Evolutionary conservation across 2,329 filamentous ascomycete species (phyloP).

Genomic region (Exophiala bonariae): DNA sequence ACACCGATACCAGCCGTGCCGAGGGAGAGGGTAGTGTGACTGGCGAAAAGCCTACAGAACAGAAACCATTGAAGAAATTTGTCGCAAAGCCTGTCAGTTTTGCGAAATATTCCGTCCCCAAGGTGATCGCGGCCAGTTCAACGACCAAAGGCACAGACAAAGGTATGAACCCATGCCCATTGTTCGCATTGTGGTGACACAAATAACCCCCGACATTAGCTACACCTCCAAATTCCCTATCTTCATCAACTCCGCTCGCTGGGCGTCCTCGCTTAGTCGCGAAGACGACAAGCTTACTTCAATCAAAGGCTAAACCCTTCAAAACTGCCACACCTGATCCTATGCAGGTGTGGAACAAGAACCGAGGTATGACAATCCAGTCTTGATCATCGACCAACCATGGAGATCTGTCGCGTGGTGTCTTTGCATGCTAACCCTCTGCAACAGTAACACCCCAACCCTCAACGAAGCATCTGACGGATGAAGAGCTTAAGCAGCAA

Average conservation of each 20-base stretch:
- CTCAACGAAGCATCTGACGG: conserved; percentile 64
- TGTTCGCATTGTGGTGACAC: conserved; percentile 4
- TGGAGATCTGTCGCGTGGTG: neutral
- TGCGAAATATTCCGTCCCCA: conserved; percentile 65
- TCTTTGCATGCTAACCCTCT: conserved; percentile 44
- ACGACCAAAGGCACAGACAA: conserved; percentile 56
- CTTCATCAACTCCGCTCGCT: conserved; percentile 41
- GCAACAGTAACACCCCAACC: conserved; percentile 38
- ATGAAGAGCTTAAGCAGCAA: conserved; percentile 68
- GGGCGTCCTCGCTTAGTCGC: conserved; percentile 63
- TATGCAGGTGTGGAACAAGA: conserved; percentile 71
- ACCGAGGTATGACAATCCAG: conserved; percentile 59
- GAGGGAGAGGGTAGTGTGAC: conserved; percentile 46
- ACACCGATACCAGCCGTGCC: conserved; percentile 60
- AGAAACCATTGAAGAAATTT: conserved; percentile 58
- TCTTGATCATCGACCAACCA: too few relatives aligned
- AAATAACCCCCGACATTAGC: conserved; percentile 33
- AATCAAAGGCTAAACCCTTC: conserved; percentile 51
- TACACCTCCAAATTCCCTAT: conserved; percentile 39
- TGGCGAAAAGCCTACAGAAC: conserved; percentile 42
- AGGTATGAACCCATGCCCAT: conserved; percentile 38
- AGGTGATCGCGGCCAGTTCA: conserved; percentile 56
- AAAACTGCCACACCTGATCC: conserved; percentile 59
- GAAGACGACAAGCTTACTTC: conserved; percentile 57
- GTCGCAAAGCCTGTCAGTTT: conserved; percentile 67